phyloP scores from a whole-genome alignment of 2,329 filamentous ascomycete genomes.

The Cladosporium phlei region DNA sequence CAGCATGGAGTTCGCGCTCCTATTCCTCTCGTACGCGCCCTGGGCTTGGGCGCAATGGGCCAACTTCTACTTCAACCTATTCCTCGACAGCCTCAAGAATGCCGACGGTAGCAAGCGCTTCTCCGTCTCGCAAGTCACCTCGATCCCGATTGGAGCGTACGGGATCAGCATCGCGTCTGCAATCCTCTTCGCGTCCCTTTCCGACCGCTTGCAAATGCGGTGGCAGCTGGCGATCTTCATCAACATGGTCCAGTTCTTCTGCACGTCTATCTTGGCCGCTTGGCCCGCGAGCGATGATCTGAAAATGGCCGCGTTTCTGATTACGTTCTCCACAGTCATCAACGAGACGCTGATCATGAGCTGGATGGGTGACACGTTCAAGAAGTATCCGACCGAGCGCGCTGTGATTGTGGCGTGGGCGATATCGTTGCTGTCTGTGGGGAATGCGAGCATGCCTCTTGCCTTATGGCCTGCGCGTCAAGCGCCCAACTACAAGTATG shows the following conservation, averaged over 20 bases:
- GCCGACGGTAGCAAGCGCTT: constrained; percentile 7
- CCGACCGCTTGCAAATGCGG: constrained; percentile 10
- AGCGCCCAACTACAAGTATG: constrained; percentile 9
- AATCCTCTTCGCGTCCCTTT: constrained; percentile 5
- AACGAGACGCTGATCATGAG: constrained; percentile 11
- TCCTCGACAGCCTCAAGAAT: constrained; percentile 9
- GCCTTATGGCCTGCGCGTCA: constrained; percentile 7
- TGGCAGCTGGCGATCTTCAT: constrained; percentile 14
- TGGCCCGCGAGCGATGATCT: constrained; percentile 1
- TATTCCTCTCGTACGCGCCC: constrained; percentile 9
- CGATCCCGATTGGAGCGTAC: constrained; percentile 8
- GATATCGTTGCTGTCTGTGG: constrained; percentile 6
- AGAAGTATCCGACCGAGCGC: constrained; percentile 5
- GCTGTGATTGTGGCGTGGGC: constrained; percentile 8
- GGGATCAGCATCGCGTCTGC: constrained; percentile 4
- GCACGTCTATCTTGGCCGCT: constrained; percentile 1
- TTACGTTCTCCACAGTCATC: constrained; percentile 3
- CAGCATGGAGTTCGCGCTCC: constrained; percentile 1
- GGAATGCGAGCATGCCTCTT: constrained; percentile 9
- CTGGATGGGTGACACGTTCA: constrained; percentile 10
- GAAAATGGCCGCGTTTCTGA: constrained; percentile 1
- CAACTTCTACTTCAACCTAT: constrained; percentile 13
- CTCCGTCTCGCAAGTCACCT: constrained; percentile 1
- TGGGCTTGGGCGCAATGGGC: constrained; percentile 11
- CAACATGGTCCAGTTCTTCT: constrained; percentile 4